Evolutionary conservation across 2,329 filamentous ascomycete species (phyloP), one percentile per base, ranked within the genome.

Genomic region (Colletotrichum australisinense): DNA sequence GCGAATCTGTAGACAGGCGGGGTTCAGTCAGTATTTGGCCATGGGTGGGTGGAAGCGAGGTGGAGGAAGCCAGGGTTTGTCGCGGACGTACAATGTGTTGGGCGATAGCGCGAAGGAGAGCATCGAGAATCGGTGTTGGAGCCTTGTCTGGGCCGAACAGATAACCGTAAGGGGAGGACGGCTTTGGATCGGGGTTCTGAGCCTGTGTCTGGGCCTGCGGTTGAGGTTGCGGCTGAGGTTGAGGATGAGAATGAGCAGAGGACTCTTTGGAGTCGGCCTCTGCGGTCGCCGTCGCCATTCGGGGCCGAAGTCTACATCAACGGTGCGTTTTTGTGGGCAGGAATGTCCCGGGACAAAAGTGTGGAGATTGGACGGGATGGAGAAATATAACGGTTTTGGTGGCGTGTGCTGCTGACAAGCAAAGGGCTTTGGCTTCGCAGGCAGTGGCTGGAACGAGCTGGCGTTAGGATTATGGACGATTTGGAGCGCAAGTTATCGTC

Each of bases 141-240:
- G 88, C 89, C 81, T 94, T 94, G 81, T 93, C 87, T 46, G 85
- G 82, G 76, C 91, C 88, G 78, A 93, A 94, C 78, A 95, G 86
- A 80, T 93, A 92, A 62, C 90, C 89, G 83, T 94, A 94, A 38
- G 46, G 75, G 8, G 32, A 63, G n/a, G 65, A 42, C 35, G 70
- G 16, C 24, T 65, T 66, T 11, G 57, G 49, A 19, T 58, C 60
- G 5, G 73, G 42, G 42, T 49, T 49, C 42, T 49, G 42, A 8
- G 42, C n/a, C 19, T 49, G 42, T 49, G 42, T 11, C 42, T 49
- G 42, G 8, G 42, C 42, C 42, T 49, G 42, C 42, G 42, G 42
- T 49, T 49, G 42, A 55, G 70, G 53, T 16, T 66, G 53, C 35
- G 24, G 63, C n/a, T 64, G 58, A 30, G 55, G 67, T 19, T 64